Evolutionary conservation across 1,139 yeast species (phyloP), one percentile per base, ranked within the genome.

Genomic region (Diutina siamensis): DNA sequence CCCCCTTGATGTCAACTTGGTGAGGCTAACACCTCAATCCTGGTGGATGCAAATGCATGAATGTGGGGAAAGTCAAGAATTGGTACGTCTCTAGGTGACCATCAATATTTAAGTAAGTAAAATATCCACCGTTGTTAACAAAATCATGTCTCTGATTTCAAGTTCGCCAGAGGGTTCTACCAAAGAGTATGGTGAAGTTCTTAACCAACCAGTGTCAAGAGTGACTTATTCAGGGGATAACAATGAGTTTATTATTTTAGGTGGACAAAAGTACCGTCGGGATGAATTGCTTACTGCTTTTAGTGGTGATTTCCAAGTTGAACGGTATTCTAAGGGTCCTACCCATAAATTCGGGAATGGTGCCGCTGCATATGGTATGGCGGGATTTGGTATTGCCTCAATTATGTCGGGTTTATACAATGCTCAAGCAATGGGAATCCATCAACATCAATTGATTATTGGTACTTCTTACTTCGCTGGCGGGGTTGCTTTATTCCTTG

Each of bases 241-340:
- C 22, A 50, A 49, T 18, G 49, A 50, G 22, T 47, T 41, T 35
- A 40, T 51, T 20, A 45, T 45, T 18, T 35, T 51, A 22, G 52
- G 51, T 18, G 45, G 48, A 32, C 48, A 47, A 31, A 46, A 44
- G 17, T 51, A 46, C 46, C 47, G 46, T 38, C 48, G 48, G 12
- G 50, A 50, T 22, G 54, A 51, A 36, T 49, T 51, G 36, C 47
- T 49, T 52, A 38, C 45, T 3, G 54, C 54, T 7, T 50, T 51
- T 28, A 52, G 50, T 7, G 54, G 52, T 4, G 47, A 49, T 15
- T 44, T 50, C 50, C 50, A 49, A 22, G 31, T 50, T 9, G 52
- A 36, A n/a, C 27, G 50, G 34, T 25, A 25, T 10, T 35, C 47
- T 22, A 47, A 46, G 4, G 42, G 44, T 44, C 48, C 50, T 3